Evolutionary conservation across 495 filamentous ascomycete genomes (phyloP), one percentile per base, ranked within the genome.

Genomic region (Neurospora sp.): DNA sequence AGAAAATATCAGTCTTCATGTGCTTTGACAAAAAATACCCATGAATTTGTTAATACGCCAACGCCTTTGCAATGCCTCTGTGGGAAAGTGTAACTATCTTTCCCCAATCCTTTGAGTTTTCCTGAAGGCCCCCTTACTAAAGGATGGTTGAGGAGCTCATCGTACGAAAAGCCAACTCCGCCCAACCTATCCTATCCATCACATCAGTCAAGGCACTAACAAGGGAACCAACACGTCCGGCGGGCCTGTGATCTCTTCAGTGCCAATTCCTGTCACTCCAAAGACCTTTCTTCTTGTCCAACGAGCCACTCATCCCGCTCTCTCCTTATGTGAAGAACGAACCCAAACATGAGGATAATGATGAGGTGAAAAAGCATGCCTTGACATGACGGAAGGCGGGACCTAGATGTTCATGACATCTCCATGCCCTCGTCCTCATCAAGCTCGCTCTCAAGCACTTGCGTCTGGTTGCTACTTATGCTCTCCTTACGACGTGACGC

Each of bases 351-450:
- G 27, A 35, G 22, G 22, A 61, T 16, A 14, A 39, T 14, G 35
- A 44, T 14, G 20, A 69, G 18, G 18, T 46, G 8, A 7, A 41
- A 46, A 41, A 18, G 9, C 1, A 46, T 14, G 2, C 6, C n/a
- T 14, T 69, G 40, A 3, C 20, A 38, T 48, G 9, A 71, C n/a
- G 7, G 9, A 44, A 35, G 18, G 69, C 40, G 7, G 22, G 10
- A 38, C 20, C 31, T 48, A 35, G 16, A 31, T 35, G 16, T 70
- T 77, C 70, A 85, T 10, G 81, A 82, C 73, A 86, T 79, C 71
- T 86, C 84, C 84, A 86, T 86, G 35, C 84, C 84, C 70, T 93
- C 92, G 70, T 91, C 89, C 38, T 94, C 92, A n/a, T 90, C 89
- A 5, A 80, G 87, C 11, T 93, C 92, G 35, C 87, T 85, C 40